Conservation (phyloP, 176 grass and related monocot species). For the Carex parvula region DNA sequence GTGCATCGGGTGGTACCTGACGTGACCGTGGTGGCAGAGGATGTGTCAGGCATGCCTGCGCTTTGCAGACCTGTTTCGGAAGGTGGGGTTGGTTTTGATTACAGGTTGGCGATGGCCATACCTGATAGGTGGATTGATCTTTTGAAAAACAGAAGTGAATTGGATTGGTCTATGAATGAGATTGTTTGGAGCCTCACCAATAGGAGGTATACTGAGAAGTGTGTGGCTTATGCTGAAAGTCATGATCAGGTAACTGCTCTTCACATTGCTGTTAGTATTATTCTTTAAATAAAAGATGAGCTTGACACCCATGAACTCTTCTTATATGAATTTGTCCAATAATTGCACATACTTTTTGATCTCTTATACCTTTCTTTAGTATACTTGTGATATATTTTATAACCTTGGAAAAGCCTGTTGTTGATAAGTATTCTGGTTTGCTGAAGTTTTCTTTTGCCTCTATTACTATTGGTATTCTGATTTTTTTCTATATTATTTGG, state of each 20-base stretch:
- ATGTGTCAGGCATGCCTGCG: conserved; percentile 97
- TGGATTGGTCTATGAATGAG: conserved; percentile 69
- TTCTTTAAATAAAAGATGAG: conserved; percentile 18
- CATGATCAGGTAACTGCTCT: conserved; percentile 81
- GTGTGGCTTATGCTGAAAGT: conserved; percentile 86
- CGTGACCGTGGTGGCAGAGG: conserved; percentile 79
- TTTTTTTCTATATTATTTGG: neutral
- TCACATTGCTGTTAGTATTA: neutral
- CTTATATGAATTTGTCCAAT: neutral
- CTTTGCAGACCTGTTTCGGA: conserved; percentile 72
- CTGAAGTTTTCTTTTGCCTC: neutral
- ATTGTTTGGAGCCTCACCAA: conserved; percentile 74
- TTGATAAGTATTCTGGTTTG: neutral
- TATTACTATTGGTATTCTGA: neutral
- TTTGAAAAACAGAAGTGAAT: conserved; percentile 79
- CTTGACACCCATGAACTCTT: neutral
- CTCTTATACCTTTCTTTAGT: neutral
- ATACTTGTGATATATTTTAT: neutral
- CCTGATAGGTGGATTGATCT: conserved; percentile 96
- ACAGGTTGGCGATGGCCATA: conserved; percentile 91
- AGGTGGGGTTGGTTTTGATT: conserved; percentile 94
- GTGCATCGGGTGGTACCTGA: conserved; percentile 73
- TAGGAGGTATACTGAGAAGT: conserved; percentile 92
- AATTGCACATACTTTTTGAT: neutral
- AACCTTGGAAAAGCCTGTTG: neutral